Evolutionary conservation across 352 stramenopile genomes (phyloP).

Genomic region (Phytophthora tentaculata): DNA sequence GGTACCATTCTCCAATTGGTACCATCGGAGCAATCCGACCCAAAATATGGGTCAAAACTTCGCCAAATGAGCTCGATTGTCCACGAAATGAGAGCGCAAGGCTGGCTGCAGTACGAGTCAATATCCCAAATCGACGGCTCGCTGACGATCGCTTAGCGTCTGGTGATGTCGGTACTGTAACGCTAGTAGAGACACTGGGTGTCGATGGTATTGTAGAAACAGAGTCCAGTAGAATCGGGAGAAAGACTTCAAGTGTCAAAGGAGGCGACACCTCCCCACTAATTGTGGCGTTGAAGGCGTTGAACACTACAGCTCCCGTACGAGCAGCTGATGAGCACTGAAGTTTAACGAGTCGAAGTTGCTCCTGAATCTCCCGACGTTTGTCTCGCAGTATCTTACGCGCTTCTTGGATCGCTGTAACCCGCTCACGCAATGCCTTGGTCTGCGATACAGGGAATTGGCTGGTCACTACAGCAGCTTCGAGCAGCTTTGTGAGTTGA

Average conservation of each 20-base stretch:
- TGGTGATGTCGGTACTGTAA: constrained; percentile 1
- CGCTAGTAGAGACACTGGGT: neutral
- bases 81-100: constrained; percentile 12
- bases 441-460: constrained; percentile 58
- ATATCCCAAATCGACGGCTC: constrained; percentile 9
- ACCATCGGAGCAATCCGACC: constrained; percentile 28
- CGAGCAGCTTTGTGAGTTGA: constrained; percentile 48
- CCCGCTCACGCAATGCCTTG: constrained; percentile 33
- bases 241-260: constrained; percentile 39
- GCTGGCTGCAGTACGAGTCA: constrained; percentile 9
- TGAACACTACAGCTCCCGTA: constrained; percentile 50
- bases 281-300: constrained; percentile 40
- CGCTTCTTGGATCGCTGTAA: constrained; percentile 36
- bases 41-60: constrained; percentile 24
- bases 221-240: constrained; percentile 39
- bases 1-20: constrained; percentile 29
- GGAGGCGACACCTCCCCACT: constrained; percentile 17
- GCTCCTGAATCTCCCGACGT: constrained; percentile 19
- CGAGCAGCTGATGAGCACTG: constrained; percentile 25
- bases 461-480: constrained; percentile 46
- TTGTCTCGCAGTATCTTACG: constrained; percentile 23
- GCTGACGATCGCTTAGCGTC: constrained; percentile 14
- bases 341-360: constrained; percentile 22
- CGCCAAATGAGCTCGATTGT: constrained; percentile 8
- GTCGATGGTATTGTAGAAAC: neutral